Evolutionary conservation across 306 rosid genomes (phyloP).

Genomic region (Leucaena leucocephala): DNA sequence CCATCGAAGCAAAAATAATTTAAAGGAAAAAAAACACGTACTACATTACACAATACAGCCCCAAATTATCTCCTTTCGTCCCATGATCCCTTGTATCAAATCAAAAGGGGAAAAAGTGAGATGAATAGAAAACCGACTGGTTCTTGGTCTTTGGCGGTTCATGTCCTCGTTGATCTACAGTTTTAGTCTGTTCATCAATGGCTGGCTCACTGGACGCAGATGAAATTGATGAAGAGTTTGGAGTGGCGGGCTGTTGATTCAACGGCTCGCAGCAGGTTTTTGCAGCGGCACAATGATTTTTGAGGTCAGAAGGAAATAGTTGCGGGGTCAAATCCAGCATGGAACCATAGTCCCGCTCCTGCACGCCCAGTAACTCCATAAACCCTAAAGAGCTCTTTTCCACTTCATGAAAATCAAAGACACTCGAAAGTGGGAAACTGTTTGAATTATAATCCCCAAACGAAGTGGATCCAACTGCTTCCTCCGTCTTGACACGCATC

Average conservation of each 20-base stretch:
- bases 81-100: slow-evolving; percentile 6
- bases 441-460: slow-evolving; percentile 26
- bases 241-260: slow-evolving; percentile 69
- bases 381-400: slow-evolving; percentile 69
- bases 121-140: slow-evolving; percentile 51
- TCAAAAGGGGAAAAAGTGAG: neutral
- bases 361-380: slow-evolving; percentile 71
- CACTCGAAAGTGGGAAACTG: slow-evolving; percentile 41
- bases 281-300: slow-evolving; percentile 22
- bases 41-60: slow-evolving; percentile 13
- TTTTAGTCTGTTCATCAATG: slow-evolving; percentile 55
- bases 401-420: slow-evolving; percentile 50
- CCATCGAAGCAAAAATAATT: neutral
- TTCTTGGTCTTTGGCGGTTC: slow-evolving; percentile 48
- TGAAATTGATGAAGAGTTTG: slow-evolving; percentile 86
- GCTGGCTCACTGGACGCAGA: slow-evolving; percentile 71
- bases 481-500: slow-evolving; percentile 50
- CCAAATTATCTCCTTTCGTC: slow-evolving; percentile 20
- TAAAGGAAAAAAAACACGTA: neutral
- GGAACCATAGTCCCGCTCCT: slow-evolving; percentile 48
- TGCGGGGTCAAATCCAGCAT: slow-evolving; percentile 58
- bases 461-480: slow-evolving; percentile 42
- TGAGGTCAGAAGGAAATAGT: slow-evolving; percentile 30
- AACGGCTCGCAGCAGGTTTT: slow-evolving; percentile 49
- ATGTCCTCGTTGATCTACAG: slow-evolving; percentile 37